Evolutionary conservation across 177 flowering plant species (phyloP).

Genomic region (Vitis hybrid): DNA sequence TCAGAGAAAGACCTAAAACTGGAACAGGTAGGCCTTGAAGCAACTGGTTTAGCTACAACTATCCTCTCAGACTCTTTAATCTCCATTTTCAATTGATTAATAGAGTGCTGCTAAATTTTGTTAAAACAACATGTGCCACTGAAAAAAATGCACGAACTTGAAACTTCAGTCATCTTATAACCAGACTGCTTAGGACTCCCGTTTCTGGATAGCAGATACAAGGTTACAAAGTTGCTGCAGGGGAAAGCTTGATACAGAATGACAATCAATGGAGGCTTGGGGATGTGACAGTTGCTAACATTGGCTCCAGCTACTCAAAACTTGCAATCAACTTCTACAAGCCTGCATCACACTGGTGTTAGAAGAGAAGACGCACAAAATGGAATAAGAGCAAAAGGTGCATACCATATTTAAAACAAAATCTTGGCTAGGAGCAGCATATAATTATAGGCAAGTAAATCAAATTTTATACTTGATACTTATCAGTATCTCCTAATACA

Average conservation of each 20-base stretch:
- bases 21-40: constrained; percentile 78
- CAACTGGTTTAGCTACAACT: constrained; percentile 79
- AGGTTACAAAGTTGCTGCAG: not conserved
- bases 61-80: constrained; percentile 58
- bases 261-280: not conserved
- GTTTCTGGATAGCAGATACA: not conserved
- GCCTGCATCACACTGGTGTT: constrained; percentile 8
- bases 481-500: no score
- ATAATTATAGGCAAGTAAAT: no score
- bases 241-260: not conserved
- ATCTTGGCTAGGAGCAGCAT: no score
- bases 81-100: constrained; percentile 52
- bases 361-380: not conserved
- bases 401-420: not conserved
- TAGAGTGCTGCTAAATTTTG: constrained; percentile 6
- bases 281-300: not conserved
- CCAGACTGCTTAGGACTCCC: not conserved
- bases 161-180: constrained; percentile 12
- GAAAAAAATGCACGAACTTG: not conserved
- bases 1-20: constrained; percentile 64
- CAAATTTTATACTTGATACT: no score
- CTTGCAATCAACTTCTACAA: not conserved
- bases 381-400: not conserved
- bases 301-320: constrained; percentile 3
- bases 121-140: constrained; percentile 2